Conservation (phyloP, 1,139 yeast genomes). For the Geotrichum phurueaensis region DNA sequence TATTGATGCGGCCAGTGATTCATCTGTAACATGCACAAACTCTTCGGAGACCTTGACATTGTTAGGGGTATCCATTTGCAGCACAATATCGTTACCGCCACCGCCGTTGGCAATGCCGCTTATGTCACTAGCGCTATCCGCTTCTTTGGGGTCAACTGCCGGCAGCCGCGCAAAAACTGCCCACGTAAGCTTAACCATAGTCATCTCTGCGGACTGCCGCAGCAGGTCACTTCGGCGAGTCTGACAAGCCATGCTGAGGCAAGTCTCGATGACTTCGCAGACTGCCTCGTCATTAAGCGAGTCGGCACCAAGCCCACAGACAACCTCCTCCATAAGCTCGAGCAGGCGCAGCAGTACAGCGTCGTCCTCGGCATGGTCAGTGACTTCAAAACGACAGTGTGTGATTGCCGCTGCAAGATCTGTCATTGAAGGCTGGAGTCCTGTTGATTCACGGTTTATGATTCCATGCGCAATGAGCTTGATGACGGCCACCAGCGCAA, state of each 20-base stretch:
- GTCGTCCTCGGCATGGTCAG: slow-evolving; percentile 89
- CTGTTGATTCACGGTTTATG: slow-evolving; percentile 41
- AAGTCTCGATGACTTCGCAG: slow-evolving; percentile 84
- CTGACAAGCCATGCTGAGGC: slow-evolving; percentile 86
- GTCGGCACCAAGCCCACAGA: slow-evolving; percentile 54
- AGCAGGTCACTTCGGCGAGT: slow-evolving; percentile 86
- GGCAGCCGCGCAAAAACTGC: slow-evolving; percentile 59
- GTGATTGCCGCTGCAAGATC: slow-evolving; percentile 73
- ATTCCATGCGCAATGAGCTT: slow-evolving; percentile 63
- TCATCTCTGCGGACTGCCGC: slow-evolving; percentile 82
- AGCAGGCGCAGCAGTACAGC: slow-evolving; percentile 81
- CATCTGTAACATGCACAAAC: not conserved
- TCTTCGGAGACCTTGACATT: not conserved
- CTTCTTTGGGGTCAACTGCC: slow-evolving; percentile 47
- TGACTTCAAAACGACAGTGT: slow-evolving; percentile 92
- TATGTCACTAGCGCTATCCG: slow-evolving; percentile 18
- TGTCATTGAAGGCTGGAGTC: slow-evolving; percentile 46
- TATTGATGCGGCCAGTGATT: not conserved
- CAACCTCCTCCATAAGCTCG: slow-evolving; percentile 61
- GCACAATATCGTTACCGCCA: not conserved
- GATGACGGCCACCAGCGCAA: slow-evolving; percentile 69
- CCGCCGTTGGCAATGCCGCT: not conserved
- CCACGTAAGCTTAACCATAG: slow-evolving; percentile 58
- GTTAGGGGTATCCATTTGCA: slow-evolving; percentile 10
- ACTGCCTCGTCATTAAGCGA: slow-evolving; percentile 73